Conservation (phyloP, 2,329 filamentous ascomycete genomes). For the Diaporthe sp. region DNA sequence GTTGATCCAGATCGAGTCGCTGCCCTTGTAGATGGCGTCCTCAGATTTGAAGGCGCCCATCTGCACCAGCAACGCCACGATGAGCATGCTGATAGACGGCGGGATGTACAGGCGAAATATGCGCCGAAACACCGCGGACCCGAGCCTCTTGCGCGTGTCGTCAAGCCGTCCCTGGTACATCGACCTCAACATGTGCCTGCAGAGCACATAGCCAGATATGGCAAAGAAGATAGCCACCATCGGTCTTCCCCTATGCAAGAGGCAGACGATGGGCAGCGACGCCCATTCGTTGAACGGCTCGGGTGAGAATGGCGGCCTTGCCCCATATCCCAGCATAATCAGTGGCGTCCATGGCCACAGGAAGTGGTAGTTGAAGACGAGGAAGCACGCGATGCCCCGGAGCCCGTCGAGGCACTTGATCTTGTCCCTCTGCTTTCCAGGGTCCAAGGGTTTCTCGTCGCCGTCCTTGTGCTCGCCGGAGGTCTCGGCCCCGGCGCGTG, state of each 20-base stretch:
- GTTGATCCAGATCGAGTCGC: conserved; percentile 56
- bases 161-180: conserved; percentile 54
- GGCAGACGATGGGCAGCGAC: conserved; percentile 56
- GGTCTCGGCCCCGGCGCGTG: conserved; percentile 1
- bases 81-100: conserved; percentile 56
- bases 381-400: conserved; percentile 57
- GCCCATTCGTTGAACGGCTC: conserved; percentile 51
- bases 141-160: conserved; percentile 53
- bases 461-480: not conserved
- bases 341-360: conserved; percentile 56
- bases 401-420: conserved; percentile 57
- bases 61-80: conserved; percentile 55
- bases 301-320: conserved; percentile 51
- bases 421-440: conserved; percentile 48
- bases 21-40: conserved; percentile 52
- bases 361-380: conserved; percentile 60
- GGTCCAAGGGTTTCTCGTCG: conserved; percentile 28
- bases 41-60: conserved; percentile 54
- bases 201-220: conserved; percentile 59
- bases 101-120: conserved; percentile 57
- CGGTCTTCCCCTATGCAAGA: conserved; percentile 55
- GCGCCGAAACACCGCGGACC: conserved; percentile 54
- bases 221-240: conserved; percentile 61
- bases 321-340: conserved; percentile 57
- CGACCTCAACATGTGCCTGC: conserved; percentile 53